Evolutionary conservation across 1,284 basidiomycete genomes (phyloP), one percentile per base, ranked within the genome.

Genomic region (Ustilago shanxiensis): DNA sequence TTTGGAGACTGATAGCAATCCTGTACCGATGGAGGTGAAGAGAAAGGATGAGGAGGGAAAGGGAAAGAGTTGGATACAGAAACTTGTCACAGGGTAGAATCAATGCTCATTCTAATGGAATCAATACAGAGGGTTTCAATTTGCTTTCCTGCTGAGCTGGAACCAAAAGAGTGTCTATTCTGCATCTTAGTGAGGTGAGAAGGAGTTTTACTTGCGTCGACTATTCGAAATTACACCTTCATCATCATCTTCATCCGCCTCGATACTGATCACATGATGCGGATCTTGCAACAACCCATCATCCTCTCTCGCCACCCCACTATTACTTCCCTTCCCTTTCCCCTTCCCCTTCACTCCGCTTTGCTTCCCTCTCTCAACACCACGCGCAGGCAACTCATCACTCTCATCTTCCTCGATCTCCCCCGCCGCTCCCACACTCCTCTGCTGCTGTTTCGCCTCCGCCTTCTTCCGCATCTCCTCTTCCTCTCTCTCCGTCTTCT

Each of bases 401-500:
- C 3, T 13, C 6, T 14, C 49, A 53, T 74, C 60, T 45, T 59
- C 45, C 29, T 73, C 71, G 2, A 65, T 35, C 62, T 66, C 59
- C 3, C 39, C 55, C 31, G 58, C 47, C 26, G 10, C 44, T 45
- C 44, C 44, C 22, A n/a, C 35, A 9, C 44, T 45, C 44, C 44
- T 20, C 10, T n/a, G 24, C 13, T 9, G 16, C 41, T 16, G 18
- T n/a, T 44, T 20, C n/a, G 41, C 54, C 39, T 57, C 47, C n/a
- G 47, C 50, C 26, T 60, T 57, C 18, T 26, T 14, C 14, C 37
- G 20, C 53, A 66, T 55, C 26, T 58, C 62, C 35, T 77, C 75
- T 26, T 81, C 66, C 37, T 86, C 85, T 10, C 16, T 20, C 26
- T 72, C 69, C 10, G 86, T 86, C 49, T 87, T 72, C 2, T 78